Evolutionary conservation across 768 basidiomycete species (phyloP), one percentile per base, ranked within the genome.

Genomic region (Leucogyrophana mollusca): DNA sequence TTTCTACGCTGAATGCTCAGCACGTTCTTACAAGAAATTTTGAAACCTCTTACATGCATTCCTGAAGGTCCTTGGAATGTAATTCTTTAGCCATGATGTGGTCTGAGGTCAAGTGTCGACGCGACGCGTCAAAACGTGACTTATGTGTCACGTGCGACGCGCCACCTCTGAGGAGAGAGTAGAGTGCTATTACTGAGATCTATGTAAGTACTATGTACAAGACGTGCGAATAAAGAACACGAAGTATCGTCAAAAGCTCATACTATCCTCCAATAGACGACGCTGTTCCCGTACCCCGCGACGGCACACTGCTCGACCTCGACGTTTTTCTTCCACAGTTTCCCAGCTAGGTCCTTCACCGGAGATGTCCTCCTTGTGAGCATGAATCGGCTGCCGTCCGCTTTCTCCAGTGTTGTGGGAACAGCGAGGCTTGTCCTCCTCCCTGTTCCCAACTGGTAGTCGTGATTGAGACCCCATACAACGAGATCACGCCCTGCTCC

Each of bases 401-500:
- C 68, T 6, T 67, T 66, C 42, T 76, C 72, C 38, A 90, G 62
- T 20, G 67, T 66, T 1, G 70, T 69, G 1, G 89, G 87, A 24
- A 74, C 59, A 3, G 80, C 69, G 21, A 79, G 51, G 54, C 81
- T 84, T 10, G 77, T 68, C 52, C 80, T 79, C 59, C 79, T 86
- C 30, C 87, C 87, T 56, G 80, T 87, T 9, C 89, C 89, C 4
- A 90, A 73, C 61, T 91, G 87, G 49, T 77, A 84, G 25, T 84
- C 78, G 38, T 80, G 75, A 55, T 89, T 90, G 47, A 74, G 73
- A 2, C 90, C 90, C 87, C 86, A 91, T 0, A 72, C 76, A 35
- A 85, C 62, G 30, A 91, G 66, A 62, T 91, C 90, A 41, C 79
- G 75, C 2, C 85, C 82, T 2, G 59, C 60, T 11, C 73, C 76